Conservation (phyloP, 1,284 basidiomycete species). For the Apiotrichum brassicae region DNA sequence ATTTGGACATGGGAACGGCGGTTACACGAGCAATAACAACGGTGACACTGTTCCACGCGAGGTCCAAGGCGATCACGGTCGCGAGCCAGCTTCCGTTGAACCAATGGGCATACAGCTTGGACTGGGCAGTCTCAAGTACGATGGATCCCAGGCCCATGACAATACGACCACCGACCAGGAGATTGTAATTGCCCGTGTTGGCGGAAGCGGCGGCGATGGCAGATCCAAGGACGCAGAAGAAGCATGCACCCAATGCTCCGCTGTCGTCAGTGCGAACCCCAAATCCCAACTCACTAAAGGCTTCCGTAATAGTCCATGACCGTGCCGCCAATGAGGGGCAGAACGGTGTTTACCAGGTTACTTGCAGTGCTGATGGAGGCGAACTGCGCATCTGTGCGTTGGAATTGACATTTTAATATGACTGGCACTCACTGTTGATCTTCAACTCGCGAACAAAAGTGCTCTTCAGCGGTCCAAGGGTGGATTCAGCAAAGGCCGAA, state of each 20-base stretch:
- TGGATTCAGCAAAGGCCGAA: slow-evolving; percentile 25
- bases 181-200: slow-evolving; percentile 27
- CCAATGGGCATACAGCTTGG: slow-evolving; percentile 42
- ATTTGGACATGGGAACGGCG: slow-evolving; percentile 34
- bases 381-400: slow-evolving; percentile 45
- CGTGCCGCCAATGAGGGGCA: slow-evolving; percentile 48
- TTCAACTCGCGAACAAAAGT: slow-evolving; percentile 37
- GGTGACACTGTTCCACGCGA: slow-evolving; percentile 33
- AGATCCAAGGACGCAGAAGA: slow-evolving; percentile 30
- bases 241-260: slow-evolving; percentile 4
- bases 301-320: slow-evolving; percentile 48
- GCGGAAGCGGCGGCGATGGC: slow-evolving; percentile 23
- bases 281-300: slow-evolving; percentile 8
- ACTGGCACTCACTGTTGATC: slow-evolving; percentile 30
- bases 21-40: slow-evolving; percentile 29
- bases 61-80: slow-evolving; percentile 31
- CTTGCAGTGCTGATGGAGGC: slow-evolving; percentile 44
- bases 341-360: slow-evolving; percentile 45
- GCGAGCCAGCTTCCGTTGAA: slow-evolving; percentile 31
- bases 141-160: slow-evolving; percentile 34
- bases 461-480: slow-evolving; percentile 42
- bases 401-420: neutral
- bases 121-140: slow-evolving; percentile 26
- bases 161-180: slow-evolving; percentile 28
- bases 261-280: neutral